phyloP scores from a whole-genome alignment of 2,329 filamentous ascomycete genomes.

The Rosellinia necatrix region DNA sequence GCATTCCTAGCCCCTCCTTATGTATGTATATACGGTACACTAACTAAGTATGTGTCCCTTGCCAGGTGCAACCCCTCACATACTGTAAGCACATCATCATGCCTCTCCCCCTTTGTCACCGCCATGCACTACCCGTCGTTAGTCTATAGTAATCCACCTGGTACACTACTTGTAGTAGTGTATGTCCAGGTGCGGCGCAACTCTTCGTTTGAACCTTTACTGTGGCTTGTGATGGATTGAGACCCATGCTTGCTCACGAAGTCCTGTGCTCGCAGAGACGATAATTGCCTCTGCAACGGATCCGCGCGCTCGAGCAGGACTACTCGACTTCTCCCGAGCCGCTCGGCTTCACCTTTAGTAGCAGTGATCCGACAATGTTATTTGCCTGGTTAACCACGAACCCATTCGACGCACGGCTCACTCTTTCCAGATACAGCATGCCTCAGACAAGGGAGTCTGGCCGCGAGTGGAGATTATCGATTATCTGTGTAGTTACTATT shows the following conservation, averaged over 20 bases:
- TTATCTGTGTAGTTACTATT: no score
- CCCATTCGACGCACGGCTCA: constrained; percentile 9
- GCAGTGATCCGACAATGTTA: constrained; percentile 5
- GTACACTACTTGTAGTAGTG: neutral
- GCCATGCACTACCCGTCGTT: no score
- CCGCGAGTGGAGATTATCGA: constrained; percentile 12
- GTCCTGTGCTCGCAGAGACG: neutral
- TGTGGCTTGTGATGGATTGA: constrained; percentile 23
- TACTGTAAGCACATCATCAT: neutral
- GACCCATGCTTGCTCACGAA: neutral
- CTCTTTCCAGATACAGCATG: neutral
- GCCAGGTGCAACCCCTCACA: constrained; percentile 18
- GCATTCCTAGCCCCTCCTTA: constrained; percentile 13
- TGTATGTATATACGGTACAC: no score
- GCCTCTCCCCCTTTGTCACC: no score
- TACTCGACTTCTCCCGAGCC: constrained; percentile 8
- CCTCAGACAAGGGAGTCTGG: constrained; percentile 10
- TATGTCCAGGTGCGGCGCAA: constrained; percentile 10
- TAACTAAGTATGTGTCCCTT: no score
- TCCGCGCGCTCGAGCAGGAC: constrained; percentile 7
- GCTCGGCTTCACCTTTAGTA: constrained; percentile 20
- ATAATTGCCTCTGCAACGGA: neutral
- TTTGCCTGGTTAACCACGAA: constrained; percentile 4
- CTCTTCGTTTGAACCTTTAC: constrained; percentile 9
- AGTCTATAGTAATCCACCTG: no score